Evolutionary conservation across 2,329 filamentous ascomycete species (phyloP).

Genomic region (Conoideocrella luteorostrata): DNA sequence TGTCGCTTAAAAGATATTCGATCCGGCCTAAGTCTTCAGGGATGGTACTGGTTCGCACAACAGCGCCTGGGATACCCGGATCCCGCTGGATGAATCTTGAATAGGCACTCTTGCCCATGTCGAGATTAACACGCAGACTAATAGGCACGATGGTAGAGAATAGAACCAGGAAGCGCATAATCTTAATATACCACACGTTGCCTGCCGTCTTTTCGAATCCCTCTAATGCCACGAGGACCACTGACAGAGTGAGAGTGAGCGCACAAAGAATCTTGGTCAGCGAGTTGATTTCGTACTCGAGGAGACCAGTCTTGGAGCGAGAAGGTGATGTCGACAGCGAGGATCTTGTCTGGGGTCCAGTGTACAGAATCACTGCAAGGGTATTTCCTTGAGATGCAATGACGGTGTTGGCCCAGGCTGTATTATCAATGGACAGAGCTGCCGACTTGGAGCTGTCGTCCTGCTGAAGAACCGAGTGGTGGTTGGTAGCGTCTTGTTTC

Average conservation of each 20-base stretch:
- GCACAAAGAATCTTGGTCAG: slow-evolving; percentile 92
- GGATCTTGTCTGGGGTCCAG: slow-evolving; percentile 87
- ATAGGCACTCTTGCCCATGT: slow-evolving; percentile 95
- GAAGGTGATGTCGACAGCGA: slow-evolving; percentile 88
- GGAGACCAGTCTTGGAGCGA: slow-evolving; percentile 84
- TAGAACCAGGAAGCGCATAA: slow-evolving; percentile 94
- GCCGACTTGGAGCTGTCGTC: slow-evolving; percentile 47
- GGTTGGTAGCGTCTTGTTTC: slow-evolving; percentile 40
- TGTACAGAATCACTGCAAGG: slow-evolving; percentile 87
- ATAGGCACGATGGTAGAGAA: slow-evolving; percentile 99
- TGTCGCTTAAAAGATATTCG: slow-evolving; percentile 93
- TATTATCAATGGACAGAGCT: slow-evolving; percentile 89
- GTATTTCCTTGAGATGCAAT: slow-evolving; percentile 89
- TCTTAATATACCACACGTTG: slow-evolving; percentile 85
- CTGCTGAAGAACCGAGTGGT: slow-evolving; percentile 26
- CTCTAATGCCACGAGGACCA: slow-evolving; percentile 82
- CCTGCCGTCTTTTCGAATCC: slow-evolving; percentile 64
- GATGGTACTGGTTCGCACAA: slow-evolving; percentile 94
- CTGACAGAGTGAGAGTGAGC: slow-evolving; percentile 77
- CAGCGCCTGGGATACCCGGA: slow-evolving; percentile 79
- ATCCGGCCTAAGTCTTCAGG: slow-evolving; percentile 93
- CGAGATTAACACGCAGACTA: slow-evolving; percentile 89
- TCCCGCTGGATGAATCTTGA: slow-evolving; percentile 93
- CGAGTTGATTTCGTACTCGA: slow-evolving; percentile 96
- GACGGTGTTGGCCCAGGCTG: slow-evolving; percentile 96